These are phyloP conservation scores for Friedmanniomyces simplex DNA, from an alignment of 495 filamentous ascomycete genomes.

Conservation along the genomic window DNA sequence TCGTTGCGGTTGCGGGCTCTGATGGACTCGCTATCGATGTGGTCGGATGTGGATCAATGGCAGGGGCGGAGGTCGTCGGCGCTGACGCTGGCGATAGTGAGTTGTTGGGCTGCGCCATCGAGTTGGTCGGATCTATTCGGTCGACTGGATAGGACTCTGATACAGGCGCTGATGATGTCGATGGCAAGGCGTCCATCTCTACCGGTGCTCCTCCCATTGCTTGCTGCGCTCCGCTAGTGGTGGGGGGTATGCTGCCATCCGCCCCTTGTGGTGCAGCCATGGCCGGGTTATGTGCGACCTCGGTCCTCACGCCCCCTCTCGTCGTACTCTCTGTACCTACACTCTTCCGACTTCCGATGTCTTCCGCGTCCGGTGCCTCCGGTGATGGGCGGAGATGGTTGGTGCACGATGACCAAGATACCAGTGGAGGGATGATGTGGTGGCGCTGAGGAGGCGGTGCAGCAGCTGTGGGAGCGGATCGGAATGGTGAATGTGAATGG, in stretches of 20 bases:
- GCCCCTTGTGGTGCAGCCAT: background rate
- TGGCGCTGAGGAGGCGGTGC: no score
- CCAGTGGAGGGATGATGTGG: no score
- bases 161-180: background rate
- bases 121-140: background rate
- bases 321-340: background rate
- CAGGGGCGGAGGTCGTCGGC: background rate
- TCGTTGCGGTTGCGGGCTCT: background rate
- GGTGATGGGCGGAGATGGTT: no score
- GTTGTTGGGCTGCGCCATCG: background rate
- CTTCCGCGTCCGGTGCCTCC: no score
- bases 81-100: background rate
- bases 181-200: background rate
- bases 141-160: background rate
- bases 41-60: background rate
- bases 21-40: background rate
- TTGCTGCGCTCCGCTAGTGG: background rate
- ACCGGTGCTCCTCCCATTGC: background rate
- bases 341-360: no score
- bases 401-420: no score
- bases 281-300: background rate
- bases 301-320: background rate
- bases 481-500: no score
- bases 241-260: background rate
- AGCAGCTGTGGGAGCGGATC: no score